A percentile compares a stretch with the other conserved stretches of the same genome.
phyloP scores from a whole-genome alignment of 257 asterid genomes.

The Solanum piurae region DNA sequence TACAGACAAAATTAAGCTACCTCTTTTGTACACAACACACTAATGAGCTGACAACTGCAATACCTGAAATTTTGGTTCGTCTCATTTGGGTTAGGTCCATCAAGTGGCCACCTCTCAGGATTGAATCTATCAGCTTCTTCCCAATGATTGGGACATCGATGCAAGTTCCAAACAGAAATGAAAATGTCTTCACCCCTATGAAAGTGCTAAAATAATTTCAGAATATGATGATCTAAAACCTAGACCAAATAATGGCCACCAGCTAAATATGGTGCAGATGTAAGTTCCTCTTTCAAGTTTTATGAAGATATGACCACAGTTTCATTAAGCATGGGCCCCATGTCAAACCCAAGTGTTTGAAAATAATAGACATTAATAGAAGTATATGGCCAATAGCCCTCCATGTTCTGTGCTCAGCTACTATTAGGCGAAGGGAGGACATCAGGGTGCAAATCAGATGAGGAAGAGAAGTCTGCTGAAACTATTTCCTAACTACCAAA shows the following conservation, averaged over 20 bases:
- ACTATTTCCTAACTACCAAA: not conserved
- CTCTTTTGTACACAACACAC: not conserved
- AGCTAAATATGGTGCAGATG: not conserved
- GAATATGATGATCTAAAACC: not conserved
- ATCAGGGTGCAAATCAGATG: not conserved
- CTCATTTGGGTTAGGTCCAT: slow-evolving; percentile 96
- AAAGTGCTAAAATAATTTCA: not conserved
- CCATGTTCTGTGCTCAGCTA: not conserved
- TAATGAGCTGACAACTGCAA: not conserved
- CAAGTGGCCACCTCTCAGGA: slow-evolving; percentile 97
- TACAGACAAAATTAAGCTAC: not conserved
- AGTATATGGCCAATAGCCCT: not conserved
- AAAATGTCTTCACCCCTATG: slow-evolving; percentile 85
- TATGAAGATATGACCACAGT: not conserved
- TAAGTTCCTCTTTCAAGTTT: not conserved
- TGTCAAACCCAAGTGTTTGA: not conserved
- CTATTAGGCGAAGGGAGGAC: not conserved
- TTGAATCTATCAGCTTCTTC: slow-evolving; percentile 78
- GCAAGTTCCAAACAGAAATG: slow-evolving; percentile 95
- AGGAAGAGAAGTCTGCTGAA: not conserved
- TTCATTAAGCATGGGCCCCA: not conserved
- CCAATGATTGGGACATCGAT: slow-evolving; percentile 75
- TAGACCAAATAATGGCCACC: not conserved
- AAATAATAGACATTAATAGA: not conserved
- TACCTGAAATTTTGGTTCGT: slow-evolving; percentile 95